These are phyloP conservation scores for Pichia inconspicua DNA, from an alignment of 1,139 yeast species.

Conservation along the genomic window DNA sequence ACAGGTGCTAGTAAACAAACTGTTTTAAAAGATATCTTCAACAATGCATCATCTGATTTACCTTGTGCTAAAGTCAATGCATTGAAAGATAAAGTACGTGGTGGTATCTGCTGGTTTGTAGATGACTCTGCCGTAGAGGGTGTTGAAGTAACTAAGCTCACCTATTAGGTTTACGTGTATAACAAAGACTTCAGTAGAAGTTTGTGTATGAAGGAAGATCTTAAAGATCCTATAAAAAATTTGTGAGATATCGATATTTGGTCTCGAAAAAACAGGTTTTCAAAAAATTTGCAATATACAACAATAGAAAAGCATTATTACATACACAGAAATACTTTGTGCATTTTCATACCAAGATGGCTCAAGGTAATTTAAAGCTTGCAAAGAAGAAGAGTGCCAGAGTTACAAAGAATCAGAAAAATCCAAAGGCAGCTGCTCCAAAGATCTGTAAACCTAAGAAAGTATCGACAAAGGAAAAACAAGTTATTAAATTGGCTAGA, in stretches of 20 bases:
- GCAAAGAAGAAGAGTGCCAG: conserved; percentile 41
- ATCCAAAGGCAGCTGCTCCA: conserved; percentile 74
- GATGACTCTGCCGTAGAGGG: conserved; percentile 66
- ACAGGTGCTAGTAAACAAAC: conserved; percentile 84
- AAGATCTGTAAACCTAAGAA: conserved; percentile 64
- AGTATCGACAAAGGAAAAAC: conserved; percentile 34
- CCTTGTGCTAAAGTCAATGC: conserved; percentile 70
- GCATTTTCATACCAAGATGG: conserved; percentile 33
- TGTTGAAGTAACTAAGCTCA: conserved; percentile 35
- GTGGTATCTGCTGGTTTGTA: conserved; percentile 69
- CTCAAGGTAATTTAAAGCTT: conserved; percentile 47
- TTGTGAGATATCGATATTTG: neutral
- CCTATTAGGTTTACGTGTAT: conserved; percentile 1
- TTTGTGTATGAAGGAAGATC: neutral
- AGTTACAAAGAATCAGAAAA: conserved; percentile 44
- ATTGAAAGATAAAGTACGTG: conserved; percentile 25
- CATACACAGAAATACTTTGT: too few relatives aligned
- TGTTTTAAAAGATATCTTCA: conserved; percentile 62
- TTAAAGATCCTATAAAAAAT: neutral
- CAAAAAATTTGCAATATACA: neutral
- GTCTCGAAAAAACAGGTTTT: too few relatives aligned
- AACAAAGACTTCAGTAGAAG: too few relatives aligned
- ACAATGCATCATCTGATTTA: conserved; percentile 37
- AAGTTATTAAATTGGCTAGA: conserved; percentile 46
- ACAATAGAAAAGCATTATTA: neutral